phyloP scores from a whole-genome alignment of 2,329 filamentous ascomycete species.

The Alternaria longipes region DNA sequence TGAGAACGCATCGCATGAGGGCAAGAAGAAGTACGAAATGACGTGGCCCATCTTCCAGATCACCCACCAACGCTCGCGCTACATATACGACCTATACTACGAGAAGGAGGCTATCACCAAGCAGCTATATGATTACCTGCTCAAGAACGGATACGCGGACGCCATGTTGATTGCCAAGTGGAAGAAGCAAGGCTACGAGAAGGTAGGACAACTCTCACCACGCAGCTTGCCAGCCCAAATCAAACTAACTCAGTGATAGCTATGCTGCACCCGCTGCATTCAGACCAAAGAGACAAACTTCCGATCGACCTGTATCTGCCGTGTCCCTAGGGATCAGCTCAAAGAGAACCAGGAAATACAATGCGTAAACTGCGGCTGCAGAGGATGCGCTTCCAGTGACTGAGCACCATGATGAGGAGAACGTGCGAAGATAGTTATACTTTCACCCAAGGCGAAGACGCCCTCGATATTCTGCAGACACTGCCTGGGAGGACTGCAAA shows the following conservation, averaged over 20 bases:
- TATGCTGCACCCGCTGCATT: conserved; percentile 94
- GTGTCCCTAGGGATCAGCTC: conserved; percentile 86
- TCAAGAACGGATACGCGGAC: conserved; percentile 97
- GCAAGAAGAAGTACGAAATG: conserved; percentile 88
- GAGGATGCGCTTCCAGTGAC: conserved; percentile 88
- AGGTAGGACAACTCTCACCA: conserved; percentile 64
- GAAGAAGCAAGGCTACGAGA: conserved; percentile 99
- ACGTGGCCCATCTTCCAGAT: conserved; percentile 99
- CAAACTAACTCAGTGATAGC: conserved; percentile 56
- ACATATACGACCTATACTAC: conserved; percentile 98
- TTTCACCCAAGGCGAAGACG: not conserved
- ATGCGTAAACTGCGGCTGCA: conserved; percentile 94
- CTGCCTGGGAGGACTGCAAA: not conserved
- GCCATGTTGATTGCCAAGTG: conserved; percentile 97
- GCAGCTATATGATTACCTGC: conserved; percentile 90
- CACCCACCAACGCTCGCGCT: conserved; percentile 87
- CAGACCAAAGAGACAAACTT: conserved; percentile 99
- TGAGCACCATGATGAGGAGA: conserved; percentile 52
- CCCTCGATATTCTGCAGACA: not conserved
- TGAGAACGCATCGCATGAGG: conserved; percentile 81
- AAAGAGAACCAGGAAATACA: conserved; percentile 91
- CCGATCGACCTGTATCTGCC: conserved; percentile 95
- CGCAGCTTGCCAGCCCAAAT: not conserved
- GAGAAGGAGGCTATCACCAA: conserved; percentile 95
- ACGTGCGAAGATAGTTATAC: not conserved